Percentiles rank a stretch among this genome's conserved stretches.
Evolutionary conservation across 2,329 filamentous ascomycete species (phyloP).

Genomic region (Trichoderma sp.): DNA sequence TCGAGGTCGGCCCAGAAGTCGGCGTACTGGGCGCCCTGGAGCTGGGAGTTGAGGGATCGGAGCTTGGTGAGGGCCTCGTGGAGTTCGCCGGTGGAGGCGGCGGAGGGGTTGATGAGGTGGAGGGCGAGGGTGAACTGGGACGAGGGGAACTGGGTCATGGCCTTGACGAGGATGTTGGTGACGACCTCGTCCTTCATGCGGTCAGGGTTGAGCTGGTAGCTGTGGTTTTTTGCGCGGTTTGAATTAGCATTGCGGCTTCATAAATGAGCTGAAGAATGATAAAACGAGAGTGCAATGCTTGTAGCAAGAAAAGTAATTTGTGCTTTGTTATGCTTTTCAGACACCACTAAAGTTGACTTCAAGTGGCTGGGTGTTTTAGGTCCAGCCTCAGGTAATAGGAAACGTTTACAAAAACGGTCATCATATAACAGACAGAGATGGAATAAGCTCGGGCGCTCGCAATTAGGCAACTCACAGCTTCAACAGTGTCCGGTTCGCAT

Average conservation of each 20-base stretch:
- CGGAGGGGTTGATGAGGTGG: slow-evolving; percentile 86
- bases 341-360: slow-evolving; percentile 64
- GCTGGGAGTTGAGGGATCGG: slow-evolving; percentile 78
- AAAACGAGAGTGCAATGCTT: background rate
- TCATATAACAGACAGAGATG: slow-evolving; percentile 54
- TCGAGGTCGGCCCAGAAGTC: slow-evolving; percentile 93
- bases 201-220: slow-evolving; percentile 99
- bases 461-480: slow-evolving; percentile 78
- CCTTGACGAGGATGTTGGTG: slow-evolving; percentile 98
- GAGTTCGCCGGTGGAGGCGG: slow-evolving; percentile 69
- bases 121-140: slow-evolving; percentile 94
- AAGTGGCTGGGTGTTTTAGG: slow-evolving; percentile 41
- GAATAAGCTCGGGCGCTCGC: background rate
- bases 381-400: slow-evolving; percentile 92
- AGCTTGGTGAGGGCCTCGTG: slow-evolving; percentile 92
- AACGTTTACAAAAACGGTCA: slow-evolving; percentile 82
- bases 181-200: slow-evolving; percentile 95
- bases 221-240: slow-evolving; percentile 45
- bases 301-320: background rate
- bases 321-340: slow-evolving; percentile 56
- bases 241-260: background rate
- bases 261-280: background rate
- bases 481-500: slow-evolving; percentile 92
- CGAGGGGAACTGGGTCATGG: slow-evolving; percentile 94
- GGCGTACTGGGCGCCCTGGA: slow-evolving; percentile 87